Conservation (phyloP, 164 flowering plant species). For the Stephania cephalantha region DNA sequence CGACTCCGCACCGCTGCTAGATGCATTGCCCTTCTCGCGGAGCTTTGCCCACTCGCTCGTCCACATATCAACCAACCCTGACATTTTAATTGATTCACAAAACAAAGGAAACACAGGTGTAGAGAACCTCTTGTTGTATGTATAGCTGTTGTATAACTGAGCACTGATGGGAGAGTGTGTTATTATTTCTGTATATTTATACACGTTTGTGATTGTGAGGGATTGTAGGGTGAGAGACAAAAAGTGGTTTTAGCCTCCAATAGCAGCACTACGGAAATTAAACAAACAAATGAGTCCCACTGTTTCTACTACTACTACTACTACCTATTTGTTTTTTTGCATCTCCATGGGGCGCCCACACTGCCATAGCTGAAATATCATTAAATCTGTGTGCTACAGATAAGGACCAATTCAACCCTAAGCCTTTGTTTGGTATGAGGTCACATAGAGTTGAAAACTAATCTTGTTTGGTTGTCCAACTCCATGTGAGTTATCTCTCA, state of each 20-base stretch:
- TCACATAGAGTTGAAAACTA: too few species aligned
- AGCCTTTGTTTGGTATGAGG: too few species aligned
- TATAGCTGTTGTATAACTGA: neutral
- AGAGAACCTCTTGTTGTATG: neutral
- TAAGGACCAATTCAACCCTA: too few species aligned
- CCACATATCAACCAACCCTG: slow-evolving; percentile 42
- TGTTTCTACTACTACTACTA: neutral
- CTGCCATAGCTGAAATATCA: neutral
- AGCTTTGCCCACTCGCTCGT: slow-evolving; percentile 33
- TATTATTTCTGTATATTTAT: neutral
- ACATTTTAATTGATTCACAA: slow-evolving; percentile 22
- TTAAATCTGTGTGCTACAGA: neutral
- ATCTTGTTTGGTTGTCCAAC: too few species aligned
- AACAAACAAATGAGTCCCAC: neutral
- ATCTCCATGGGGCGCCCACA: neutral
- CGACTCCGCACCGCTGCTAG: neutral
- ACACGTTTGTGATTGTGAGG: neutral
- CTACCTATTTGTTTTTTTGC: neutral
- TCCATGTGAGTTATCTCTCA: too few species aligned
- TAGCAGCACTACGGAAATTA: neutral
- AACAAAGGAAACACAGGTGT: neutral
- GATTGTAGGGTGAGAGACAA: neutral
- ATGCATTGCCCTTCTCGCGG: slow-evolving; percentile 25
- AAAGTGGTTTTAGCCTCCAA: neutral
- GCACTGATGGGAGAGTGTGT: neutral